Conservation (phyloP, 495 filamentous ascomycete species). For the Aspergillus sclerotiicarbonarius region DNA sequence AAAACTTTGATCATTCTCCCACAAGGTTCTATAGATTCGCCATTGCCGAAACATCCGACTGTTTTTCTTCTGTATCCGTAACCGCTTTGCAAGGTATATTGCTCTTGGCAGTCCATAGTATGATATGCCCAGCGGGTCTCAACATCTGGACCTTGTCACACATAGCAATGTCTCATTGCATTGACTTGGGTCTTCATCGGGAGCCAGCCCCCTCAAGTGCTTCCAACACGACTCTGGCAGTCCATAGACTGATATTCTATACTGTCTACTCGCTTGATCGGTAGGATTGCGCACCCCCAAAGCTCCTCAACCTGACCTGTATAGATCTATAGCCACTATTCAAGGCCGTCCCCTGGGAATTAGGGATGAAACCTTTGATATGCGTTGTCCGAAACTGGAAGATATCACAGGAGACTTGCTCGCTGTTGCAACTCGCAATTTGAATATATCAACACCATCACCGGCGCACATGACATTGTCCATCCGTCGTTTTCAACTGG, state of each 20-base stretch:
- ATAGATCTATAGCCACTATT: conserved; percentile 24
- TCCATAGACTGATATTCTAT: conserved; percentile 22
- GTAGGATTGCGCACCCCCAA: conserved; percentile 9
- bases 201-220: conserved; percentile 15
- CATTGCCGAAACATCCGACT: conserved; percentile 18
- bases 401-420: conserved; percentile 4
- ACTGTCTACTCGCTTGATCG: conserved; percentile 26
- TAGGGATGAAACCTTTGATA: conserved; percentile 26
- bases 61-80: conserved; percentile 21
- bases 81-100: conserved; percentile 20
- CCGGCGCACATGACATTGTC: conserved; percentile 14
- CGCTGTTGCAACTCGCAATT: not conserved
- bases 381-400: conserved; percentile 12
- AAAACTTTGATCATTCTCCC: conserved; percentile 24
- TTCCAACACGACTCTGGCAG: conserved; percentile 4
- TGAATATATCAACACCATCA: conserved; percentile 4
- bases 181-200: conserved; percentile 26
- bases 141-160: conserved; percentile 26
- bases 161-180: conserved; percentile 27
- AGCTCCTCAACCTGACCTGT: not conserved
- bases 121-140: conserved; percentile 21
- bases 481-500: conserved; percentile 20
- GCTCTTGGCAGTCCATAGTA: conserved; percentile 19
- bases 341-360: conserved; percentile 31
- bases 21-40: conserved; percentile 23